phyloP scores from a whole-genome alignment of 2,329 filamentous ascomycete genomes.

The Aspergillus uvarum region DNA sequence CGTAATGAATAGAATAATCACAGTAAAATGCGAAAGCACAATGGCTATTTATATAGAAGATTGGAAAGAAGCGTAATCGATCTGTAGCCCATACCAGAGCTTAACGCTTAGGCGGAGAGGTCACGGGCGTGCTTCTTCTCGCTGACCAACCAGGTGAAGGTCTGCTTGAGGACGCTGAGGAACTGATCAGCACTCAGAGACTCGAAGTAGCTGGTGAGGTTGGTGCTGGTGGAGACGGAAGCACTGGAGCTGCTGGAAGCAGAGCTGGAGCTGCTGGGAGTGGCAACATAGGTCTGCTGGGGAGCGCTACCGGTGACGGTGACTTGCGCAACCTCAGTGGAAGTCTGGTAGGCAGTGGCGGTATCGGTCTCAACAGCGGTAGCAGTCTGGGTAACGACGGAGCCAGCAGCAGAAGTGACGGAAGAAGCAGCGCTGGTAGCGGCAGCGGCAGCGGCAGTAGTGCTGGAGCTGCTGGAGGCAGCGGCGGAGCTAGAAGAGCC shows the following conservation, averaged over 20 bases:
- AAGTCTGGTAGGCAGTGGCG: slow-evolving; percentile 23
- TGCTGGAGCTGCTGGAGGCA: slow-evolving; percentile 12
- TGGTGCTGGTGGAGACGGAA: slow-evolving; percentile 22
- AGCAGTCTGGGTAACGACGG: slow-evolving; percentile 13
- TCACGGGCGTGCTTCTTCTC: slow-evolving; percentile 35
- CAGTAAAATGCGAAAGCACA: slow-evolving; percentile 9
- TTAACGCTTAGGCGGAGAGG: slow-evolving; percentile 27
- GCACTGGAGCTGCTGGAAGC: slow-evolving; percentile 13
- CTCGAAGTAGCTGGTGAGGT: slow-evolving; percentile 30
- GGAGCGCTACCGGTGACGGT: slow-evolving; percentile 25
- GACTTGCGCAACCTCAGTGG: slow-evolving; percentile 22
- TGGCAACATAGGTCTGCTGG: slow-evolving; percentile 24
- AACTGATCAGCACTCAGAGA: slow-evolving; percentile 33
- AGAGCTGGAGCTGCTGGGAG: slow-evolving; percentile 14
- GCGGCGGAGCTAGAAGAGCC: slow-evolving; percentile 14
- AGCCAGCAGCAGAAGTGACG: slow-evolving; percentile 13
- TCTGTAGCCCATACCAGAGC: slow-evolving; percentile 10
- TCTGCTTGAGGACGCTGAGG: slow-evolving; percentile 30
- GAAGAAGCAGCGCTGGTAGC: slow-evolving; percentile 12
- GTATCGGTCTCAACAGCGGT: slow-evolving; percentile 22
- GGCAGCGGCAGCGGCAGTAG: slow-evolving; percentile 8
- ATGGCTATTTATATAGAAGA: slow-evolving; percentile 6
- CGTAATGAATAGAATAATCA: slow-evolving; percentile 10
- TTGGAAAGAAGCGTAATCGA: slow-evolving; percentile 14
- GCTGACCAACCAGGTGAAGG: slow-evolving; percentile 33